phyloP scores from a whole-genome alignment of 768 basidiomycete species.

The Termitomyces sp. region DNA sequence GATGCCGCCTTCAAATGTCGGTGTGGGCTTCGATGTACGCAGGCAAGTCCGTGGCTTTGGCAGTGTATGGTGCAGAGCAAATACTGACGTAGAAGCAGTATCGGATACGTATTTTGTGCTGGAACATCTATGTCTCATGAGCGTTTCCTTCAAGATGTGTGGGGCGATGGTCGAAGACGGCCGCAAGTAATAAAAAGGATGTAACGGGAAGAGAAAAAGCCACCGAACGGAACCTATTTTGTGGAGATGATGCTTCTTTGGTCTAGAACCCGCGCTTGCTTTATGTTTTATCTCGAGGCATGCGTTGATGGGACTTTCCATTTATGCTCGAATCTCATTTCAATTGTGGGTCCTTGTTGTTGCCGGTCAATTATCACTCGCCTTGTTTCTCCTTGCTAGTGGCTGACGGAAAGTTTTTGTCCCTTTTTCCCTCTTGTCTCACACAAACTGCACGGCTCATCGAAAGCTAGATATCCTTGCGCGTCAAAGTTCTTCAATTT shows the following conservation, averaged over 20 bases:
- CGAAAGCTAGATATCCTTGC: not conserved
- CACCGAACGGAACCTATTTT: conserved; percentile 4
- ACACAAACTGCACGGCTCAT: not conserved
- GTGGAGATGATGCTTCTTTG: conserved; percentile 1
- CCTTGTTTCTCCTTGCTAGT: not conserved
- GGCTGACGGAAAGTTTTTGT: not conserved
- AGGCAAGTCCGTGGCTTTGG: not conserved
- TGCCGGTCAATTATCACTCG: not conserved
- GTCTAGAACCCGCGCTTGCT: not conserved
- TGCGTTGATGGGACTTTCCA: not conserved
- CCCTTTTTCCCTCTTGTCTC: not conserved
- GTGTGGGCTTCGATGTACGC: not conserved
- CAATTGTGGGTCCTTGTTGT: conserved; percentile 1
- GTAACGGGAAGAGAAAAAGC: conserved; percentile 1
- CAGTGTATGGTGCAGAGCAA: not conserved
- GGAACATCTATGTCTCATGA: not conserved
- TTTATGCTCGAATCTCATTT: not conserved
- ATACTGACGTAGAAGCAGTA: not conserved
- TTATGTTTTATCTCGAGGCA: not conserved
- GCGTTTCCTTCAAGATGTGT: not conserved
- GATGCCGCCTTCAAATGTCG: not conserved
- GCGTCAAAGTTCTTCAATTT: not conserved
- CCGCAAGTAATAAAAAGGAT: not conserved
- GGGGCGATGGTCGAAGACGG: not conserved
- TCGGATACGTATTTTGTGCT: not conserved